phyloP scores from a whole-genome alignment of 768 basidiomycete genomes.

The Aureoboletus auriporus region DNA sequence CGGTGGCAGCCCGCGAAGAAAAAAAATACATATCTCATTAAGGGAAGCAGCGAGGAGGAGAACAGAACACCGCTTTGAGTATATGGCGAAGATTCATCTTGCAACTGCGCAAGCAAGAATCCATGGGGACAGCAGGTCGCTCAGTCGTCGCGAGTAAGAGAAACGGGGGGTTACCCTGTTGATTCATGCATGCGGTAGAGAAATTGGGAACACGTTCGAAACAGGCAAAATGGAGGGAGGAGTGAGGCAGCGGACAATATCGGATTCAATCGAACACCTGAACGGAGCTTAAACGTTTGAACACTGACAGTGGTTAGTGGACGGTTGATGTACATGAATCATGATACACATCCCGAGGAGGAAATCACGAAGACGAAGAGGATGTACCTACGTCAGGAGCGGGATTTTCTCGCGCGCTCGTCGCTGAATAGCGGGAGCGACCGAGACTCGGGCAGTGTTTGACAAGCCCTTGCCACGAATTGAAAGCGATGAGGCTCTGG shows the following conservation, averaged over 20 bases:
- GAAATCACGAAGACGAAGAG: constrained; percentile 9
- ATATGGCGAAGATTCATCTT: constrained; percentile 22
- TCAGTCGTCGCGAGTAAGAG: constrained; percentile 3
- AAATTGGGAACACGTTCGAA: constrained; percentile 12
- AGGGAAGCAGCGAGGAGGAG: constrained; percentile 1
- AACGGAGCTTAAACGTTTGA: constrained; percentile 22
- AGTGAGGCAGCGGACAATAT: constrained; percentile 20
- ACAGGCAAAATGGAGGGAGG: constrained; percentile 12
- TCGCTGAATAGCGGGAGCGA: constrained; percentile 15
- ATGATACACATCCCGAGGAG: neutral
- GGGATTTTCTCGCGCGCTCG: constrained; percentile 1
- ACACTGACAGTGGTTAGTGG: constrained; percentile 4
- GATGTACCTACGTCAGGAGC: constrained; percentile 5
- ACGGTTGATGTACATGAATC: constrained; percentile 9
- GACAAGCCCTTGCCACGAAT: constrained; percentile 15
- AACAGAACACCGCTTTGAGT: constrained; percentile 9
- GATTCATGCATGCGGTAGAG: constrained; percentile 7
- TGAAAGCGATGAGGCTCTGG: constrained; percentile 12
- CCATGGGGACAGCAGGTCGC: constrained; percentile 4
- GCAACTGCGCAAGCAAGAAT: constrained; percentile 18
- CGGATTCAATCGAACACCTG: constrained; percentile 12
- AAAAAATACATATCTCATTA: neutral
- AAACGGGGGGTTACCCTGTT: constrained; percentile 8
- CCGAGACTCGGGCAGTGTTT: constrained; percentile 19
- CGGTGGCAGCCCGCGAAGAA: neutral